Evolutionary conservation across 1,139 yeast species (phyloP), one percentile per base, ranked within the genome.

Genomic region (Nematodospora anomalae): DNA sequence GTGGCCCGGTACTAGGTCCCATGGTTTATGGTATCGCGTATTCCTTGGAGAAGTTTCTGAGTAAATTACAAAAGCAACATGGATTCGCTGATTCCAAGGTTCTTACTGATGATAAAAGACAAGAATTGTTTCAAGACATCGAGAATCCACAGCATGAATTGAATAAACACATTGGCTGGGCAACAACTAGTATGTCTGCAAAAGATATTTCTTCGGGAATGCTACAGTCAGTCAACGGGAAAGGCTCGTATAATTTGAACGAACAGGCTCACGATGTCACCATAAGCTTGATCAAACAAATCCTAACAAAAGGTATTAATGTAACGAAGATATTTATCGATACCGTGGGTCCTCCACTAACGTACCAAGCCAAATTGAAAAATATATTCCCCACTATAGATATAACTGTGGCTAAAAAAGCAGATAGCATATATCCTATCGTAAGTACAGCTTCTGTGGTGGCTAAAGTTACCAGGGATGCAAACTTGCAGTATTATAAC

Each of bases 191-290:
- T 2, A 76, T 94, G 74, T 83, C 96, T 0, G 92, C 98, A 0
- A 68, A 79, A 32, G 97, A 92, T 55, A 92, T 92, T 6, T 80
- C 90, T 12, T 70, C 82, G 12, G 96, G 95, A 11, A 92, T 92
- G 99, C 71, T 89, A 28, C 75, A 83, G 35, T 66, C 74, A 3
- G 60, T 71, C 1, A 51, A 60, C 26, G 79, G 79, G 18, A 70
- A 73, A 35, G 78, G 78, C 0, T 66, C 74, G 6, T 85, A 87
- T 57, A 92, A 92, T 54, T 67, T 94, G 53, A 94, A 92, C 57
- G 95, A 85, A 49, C 98, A 92, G 58, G 98, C 98, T 0, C 98
- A 92, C 53, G 96, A 89, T 52, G 80, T 95, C 1, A 92, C 99
- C 0, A 90, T 90, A 53, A 77, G 68, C 11, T 64, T 94, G 42